Percentiles rank a stretch among this genome's conserved stretches.
Conservation (phyloP, 495 filamentous ascomycete genomes). For the Neurospora sp. region DNA sequence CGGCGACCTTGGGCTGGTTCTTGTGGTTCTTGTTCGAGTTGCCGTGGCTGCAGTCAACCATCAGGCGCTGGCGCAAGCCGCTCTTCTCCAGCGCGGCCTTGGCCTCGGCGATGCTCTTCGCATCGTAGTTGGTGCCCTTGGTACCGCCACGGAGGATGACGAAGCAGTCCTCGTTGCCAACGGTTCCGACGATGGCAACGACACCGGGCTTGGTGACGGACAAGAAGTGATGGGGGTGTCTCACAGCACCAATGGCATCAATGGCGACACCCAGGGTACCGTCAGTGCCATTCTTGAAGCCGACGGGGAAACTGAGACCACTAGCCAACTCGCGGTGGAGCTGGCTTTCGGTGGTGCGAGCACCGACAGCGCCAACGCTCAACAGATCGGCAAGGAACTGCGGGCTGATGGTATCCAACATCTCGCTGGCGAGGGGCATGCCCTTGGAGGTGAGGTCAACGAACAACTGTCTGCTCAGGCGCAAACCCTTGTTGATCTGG, state of each 20-base stretch:
- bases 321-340: constrained; percentile 91
- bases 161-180: constrained; percentile 96
- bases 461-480: constrained; percentile 80
- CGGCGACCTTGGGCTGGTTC: constrained; percentile 94
- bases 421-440: constrained; percentile 97
- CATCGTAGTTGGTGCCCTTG: constrained; percentile 88
- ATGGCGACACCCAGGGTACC: constrained; percentile 82
- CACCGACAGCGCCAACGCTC: constrained; percentile 86
- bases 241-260: constrained; percentile 91
- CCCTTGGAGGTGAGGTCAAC: constrained; percentile 88
- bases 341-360: constrained; percentile 91
- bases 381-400: constrained; percentile 95
- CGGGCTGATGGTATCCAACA: constrained; percentile 97
- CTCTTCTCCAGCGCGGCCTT: constrained; percentile 23
- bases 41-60: constrained; percentile 97
- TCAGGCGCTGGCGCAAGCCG: constrained; percentile 53
- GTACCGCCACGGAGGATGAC: constrained; percentile 93
- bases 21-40: constrained; percentile 95
- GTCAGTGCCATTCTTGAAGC: constrained; percentile 99
- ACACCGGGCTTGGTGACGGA: constrained; percentile 97
- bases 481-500: constrained; percentile 96
- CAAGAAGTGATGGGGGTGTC: constrained; percentile 92
- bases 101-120: constrained; percentile 54
- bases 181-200: constrained; percentile 89
- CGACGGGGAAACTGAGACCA: constrained; percentile 90